phyloP scores from a whole-genome alignment of 257 asterid genomes.

The Solanum chilense region DNA sequence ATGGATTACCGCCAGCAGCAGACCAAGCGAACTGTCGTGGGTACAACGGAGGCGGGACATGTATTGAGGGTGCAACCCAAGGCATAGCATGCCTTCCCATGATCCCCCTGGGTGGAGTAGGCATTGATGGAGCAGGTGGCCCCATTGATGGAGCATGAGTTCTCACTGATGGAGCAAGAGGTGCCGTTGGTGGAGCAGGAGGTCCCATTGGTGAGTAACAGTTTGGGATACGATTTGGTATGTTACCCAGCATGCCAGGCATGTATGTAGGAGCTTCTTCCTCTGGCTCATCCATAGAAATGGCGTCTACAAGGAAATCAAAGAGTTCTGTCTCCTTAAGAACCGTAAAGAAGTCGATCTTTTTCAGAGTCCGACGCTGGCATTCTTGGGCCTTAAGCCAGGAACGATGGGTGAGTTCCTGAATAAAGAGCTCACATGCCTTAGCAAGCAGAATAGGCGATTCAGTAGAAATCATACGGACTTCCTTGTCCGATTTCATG shows the following conservation, averaged over 20 bases:
- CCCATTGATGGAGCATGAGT: neutral
- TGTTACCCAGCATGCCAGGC: constrained; percentile 13
- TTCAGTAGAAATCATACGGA: constrained; percentile 45
- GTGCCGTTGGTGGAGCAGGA: neutral
- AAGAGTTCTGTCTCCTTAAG: constrained; percentile 65
- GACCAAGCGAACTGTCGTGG: constrained; percentile 76
- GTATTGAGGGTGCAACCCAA: constrained; percentile 38
- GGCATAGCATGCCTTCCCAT: constrained; percentile 47
- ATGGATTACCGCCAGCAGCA: constrained; percentile 42
- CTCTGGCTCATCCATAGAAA: constrained; percentile 66
- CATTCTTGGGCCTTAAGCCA: constrained; percentile 91
- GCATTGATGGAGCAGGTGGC: neutral
- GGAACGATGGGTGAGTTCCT: constrained; percentile 79
- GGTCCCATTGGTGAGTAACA: constrained; percentile 39
- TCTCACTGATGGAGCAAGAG: neutral
- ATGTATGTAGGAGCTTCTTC: constrained; percentile 38
- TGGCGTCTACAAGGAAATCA: constrained; percentile 69
- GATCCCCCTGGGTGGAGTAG: constrained; percentile 30
- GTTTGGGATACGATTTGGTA: constrained; percentile 51
- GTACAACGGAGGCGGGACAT: constrained; percentile 49
- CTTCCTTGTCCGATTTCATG: constrained; percentile 85
- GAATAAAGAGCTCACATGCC: constrained; percentile 88
- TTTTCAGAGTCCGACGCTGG: constrained; percentile 75
- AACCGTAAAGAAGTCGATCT: constrained; percentile 75
- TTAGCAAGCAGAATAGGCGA: constrained; percentile 76